Percentiles rank a stretch among this genome's conserved stretches.
Evolutionary conservation across 2,329 filamentous ascomycete genomes (phyloP).

Genomic region (Hymenotorrendiella dingleyae): DNA sequence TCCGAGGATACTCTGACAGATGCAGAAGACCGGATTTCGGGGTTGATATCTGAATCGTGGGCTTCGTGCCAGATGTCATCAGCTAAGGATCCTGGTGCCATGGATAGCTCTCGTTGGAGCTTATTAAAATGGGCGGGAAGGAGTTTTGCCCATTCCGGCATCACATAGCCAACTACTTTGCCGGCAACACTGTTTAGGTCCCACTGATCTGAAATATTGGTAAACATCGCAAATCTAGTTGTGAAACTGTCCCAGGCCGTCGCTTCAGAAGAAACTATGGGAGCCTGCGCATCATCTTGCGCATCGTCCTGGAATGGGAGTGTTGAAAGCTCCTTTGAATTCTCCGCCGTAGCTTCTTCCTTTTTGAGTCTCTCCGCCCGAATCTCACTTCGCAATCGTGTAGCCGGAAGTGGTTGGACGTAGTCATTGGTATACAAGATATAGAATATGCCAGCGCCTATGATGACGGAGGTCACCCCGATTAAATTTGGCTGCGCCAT

Average conservation of each 20-base stretch:
- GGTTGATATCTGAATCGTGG: slow-evolving; percentile 74
- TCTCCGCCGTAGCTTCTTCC: slow-evolving; percentile 19
- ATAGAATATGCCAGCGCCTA: slow-evolving; percentile 23
- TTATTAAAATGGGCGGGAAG: slow-evolving; percentile 75
- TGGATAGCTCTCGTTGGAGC: slow-evolving; percentile 79
- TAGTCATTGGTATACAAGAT: slow-evolving; percentile 28
- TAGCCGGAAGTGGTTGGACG: slow-evolving; percentile 29
- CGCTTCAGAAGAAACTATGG: slow-evolving; percentile 15
- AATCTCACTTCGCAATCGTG: slow-evolving; percentile 21
- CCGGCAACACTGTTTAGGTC: slow-evolving; percentile 40
- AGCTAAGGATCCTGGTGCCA: slow-evolving; percentile 80
- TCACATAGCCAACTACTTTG: slow-evolving; percentile 61
- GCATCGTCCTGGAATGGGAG: slow-evolving; percentile 23
- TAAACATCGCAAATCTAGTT: slow-evolving; percentile 37
- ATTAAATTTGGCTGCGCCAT: slow-evolving; percentile 20
- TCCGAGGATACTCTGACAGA: slow-evolving; percentile 74
- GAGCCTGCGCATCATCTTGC: slow-evolving; percentile 8
- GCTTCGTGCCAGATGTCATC: slow-evolving; percentile 93
- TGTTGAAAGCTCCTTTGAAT: slow-evolving; percentile 19
- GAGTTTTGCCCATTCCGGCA: slow-evolving; percentile 76
- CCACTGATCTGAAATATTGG: slow-evolving; percentile 51
- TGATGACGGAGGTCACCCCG: slow-evolving; percentile 22
- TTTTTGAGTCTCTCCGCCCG: slow-evolving; percentile 18
- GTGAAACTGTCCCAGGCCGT: slow-evolving; percentile 28
- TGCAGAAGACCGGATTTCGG: slow-evolving; percentile 80